Percentiles rank a stretch among this genome's conserved stretches.
Conservation (phyloP, 169 alveolate genomes). For the Plasmodium ovale region DNA sequence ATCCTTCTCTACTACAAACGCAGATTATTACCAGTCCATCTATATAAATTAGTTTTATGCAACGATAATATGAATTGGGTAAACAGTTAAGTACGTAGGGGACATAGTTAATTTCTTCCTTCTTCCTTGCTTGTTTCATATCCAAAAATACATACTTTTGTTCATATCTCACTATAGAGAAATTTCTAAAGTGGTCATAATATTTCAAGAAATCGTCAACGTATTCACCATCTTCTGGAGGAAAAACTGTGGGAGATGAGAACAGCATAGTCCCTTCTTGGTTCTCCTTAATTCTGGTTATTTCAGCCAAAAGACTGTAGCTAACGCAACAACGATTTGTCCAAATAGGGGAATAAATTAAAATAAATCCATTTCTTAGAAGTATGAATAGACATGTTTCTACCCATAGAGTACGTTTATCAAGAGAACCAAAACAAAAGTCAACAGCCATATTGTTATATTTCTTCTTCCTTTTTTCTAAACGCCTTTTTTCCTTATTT, state of each 20-base stretch:
- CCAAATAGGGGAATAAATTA: conserved; percentile 57
- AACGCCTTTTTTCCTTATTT: background rate
- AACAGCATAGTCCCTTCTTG: no score
- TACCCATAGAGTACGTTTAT: conserved; percentile 51
- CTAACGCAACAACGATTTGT: conserved; percentile 46
- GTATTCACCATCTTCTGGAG: background rate
- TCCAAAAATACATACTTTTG: conserved; percentile 8
- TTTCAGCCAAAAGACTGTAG: conserved; percentile 23
- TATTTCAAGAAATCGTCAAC: conserved; percentile 30
- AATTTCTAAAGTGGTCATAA: conserved; percentile 27
- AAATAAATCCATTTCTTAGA: conserved; percentile 29
- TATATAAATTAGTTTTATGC: conserved; percentile 24
- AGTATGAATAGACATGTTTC: conserved; percentile 61
- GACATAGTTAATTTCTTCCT: conserved; percentile 1
- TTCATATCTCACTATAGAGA: conserved; percentile 20
- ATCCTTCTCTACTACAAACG: conserved; percentile 49
- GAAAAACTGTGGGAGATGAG: no score
- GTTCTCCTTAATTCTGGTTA: conserved; percentile 8
- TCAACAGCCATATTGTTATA: conserved; percentile 67
- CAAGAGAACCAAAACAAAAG: conserved; percentile 38
- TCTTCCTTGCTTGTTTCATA: background rate
- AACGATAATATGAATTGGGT: conserved; percentile 7
- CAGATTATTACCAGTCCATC: conserved; percentile 18
- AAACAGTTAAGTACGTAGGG: conserved; percentile 58
- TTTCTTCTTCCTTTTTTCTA: conserved; percentile 24